A percentile compares a stretch with the other conserved stretches of the same genome.
Conservation (phyloP, 1,284 basidiomycete genomes). For the Agaricales sp. region DNA sequence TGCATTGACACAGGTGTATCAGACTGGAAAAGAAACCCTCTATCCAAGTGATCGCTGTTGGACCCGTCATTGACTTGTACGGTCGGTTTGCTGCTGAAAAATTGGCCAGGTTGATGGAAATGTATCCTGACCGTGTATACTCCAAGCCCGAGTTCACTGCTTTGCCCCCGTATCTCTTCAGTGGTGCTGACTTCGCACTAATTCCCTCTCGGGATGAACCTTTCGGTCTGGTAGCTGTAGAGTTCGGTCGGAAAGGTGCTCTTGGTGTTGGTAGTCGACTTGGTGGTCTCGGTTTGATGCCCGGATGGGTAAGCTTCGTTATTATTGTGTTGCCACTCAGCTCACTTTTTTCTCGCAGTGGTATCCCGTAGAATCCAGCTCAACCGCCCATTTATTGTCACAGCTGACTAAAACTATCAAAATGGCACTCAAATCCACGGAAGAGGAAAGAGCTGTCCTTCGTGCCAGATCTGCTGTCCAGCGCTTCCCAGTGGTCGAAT, state of each 20-base stretch:
- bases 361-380: slow-evolving; percentile 90
- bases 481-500: slow-evolving; percentile 93
- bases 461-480: slow-evolving; percentile 88
- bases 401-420: slow-evolving; percentile 91
- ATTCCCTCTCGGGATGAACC: slow-evolving; percentile 93
- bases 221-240: slow-evolving; percentile 89
- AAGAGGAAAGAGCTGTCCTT: slow-evolving; percentile 84
- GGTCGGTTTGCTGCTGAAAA: slow-evolving; percentile 92
- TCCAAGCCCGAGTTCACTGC: slow-evolving; percentile 93
- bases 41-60: slow-evolving; percentile 82
- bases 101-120: slow-evolving; percentile 83
- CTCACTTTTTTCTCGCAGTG: slow-evolving; percentile 39
- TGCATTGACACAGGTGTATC: slow-evolving; percentile 11
- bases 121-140: slow-evolving; percentile 86
- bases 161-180: slow-evolving; percentile 87
- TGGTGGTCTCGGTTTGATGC: slow-evolving; percentile 91
- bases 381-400: slow-evolving; percentile 90
- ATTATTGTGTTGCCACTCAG: slow-evolving; percentile 1
- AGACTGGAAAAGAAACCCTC: slow-evolving; percentile 79
- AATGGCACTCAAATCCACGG: slow-evolving; percentile 81
- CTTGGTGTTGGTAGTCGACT: slow-evolving; percentile 88
- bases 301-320: slow-evolving; percentile 70
- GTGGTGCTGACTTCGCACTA: slow-evolving; percentile 87
- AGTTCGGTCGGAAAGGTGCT: slow-evolving; percentile 91
- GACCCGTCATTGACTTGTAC: slow-evolving; percentile 89